Evolutionary conservation across 139 green algal genomes (phyloP).

Genomic region (Tetradesmus obliquus): DNA sequence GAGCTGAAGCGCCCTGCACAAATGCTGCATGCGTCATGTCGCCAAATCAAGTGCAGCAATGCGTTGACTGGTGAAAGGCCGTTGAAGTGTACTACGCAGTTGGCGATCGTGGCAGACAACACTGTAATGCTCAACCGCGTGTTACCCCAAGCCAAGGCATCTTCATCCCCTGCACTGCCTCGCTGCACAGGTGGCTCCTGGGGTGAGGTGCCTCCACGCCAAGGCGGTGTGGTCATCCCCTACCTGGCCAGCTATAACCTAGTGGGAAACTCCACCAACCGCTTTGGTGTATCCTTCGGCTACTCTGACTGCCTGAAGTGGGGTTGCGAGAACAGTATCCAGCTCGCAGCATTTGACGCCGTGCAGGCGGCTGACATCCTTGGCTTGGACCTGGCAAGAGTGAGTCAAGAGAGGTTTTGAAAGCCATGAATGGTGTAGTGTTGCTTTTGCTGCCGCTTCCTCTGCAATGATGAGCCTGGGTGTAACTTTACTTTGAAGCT

Average conservation of each 20-base stretch:
- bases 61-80: too few species aligned
- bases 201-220: conserved; percentile 50
- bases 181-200: conserved; percentile 25
- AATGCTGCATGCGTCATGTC: too few species aligned
- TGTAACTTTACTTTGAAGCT: neutral
- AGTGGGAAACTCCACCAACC: neutral
- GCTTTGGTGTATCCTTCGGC: conserved; percentile 27
- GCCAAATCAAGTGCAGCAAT: too few species aligned
- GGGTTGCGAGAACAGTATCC: conserved; percentile 49
- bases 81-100: too few species aligned
- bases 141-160: too few species aligned
- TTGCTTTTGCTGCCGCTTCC: neutral
- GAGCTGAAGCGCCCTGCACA: too few species aligned
- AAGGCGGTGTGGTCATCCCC: conserved; percentile 56
- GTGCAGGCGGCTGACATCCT: conserved; percentile 32
- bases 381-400: conserved; percentile 39
- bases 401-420: neutral
- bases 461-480: neutral
- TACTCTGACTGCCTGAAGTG: conserved; percentile 46
- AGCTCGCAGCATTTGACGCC: conserved; percentile 36
- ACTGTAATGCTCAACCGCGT: neutral
- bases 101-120: neutral
- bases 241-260: conserved; percentile 42
- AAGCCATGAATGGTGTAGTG: conserved; percentile 18
- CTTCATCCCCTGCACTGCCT: too few species aligned